phyloP scores from a whole-genome alignment of 1,284 basidiomycete species.

The Ceratobasidium papillatum region DNA sequence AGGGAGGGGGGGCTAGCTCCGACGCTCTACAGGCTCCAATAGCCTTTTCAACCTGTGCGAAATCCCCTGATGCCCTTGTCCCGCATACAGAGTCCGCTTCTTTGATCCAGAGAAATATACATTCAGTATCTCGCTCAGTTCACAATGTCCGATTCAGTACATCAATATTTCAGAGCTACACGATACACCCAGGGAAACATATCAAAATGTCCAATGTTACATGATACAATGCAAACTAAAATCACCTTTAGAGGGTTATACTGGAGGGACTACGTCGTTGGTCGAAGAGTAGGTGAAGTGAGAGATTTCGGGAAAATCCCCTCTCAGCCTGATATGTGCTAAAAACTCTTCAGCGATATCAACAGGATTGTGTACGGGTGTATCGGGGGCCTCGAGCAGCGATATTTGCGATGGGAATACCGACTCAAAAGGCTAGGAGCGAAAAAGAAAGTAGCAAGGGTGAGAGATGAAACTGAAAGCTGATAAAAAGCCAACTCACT shows the following conservation, averaged over 20 bases:
- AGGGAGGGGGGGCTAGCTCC: no score
- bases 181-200: no score
- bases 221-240: neutral
- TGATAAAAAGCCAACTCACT: neutral
- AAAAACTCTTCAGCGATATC: slow-evolving; percentile 28
- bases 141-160: no score
- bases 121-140: no score
- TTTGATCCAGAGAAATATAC: no score
- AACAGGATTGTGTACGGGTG: neutral
- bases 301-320: slow-evolving; percentile 20
- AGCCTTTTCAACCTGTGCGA: no score
- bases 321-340: slow-evolving; percentile 16
- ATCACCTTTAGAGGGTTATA: neutral
- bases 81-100: no score
- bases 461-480: neutral
- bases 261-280: neutral
- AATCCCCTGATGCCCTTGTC: no score
- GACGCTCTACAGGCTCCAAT: no score
- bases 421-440: neutral
- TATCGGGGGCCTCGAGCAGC: slow-evolving; percentile 2
- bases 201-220: neutral
- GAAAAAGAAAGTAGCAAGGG: no score
- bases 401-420: slow-evolving; percentile 16
- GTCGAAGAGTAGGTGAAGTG: slow-evolving; percentile 13
- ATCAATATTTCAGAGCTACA: no score